Evolutionary conservation across 805 yeast genomes (phyloP), one percentile per base, ranked within the genome.

Genomic region (Suhomyces sp.): DNA sequence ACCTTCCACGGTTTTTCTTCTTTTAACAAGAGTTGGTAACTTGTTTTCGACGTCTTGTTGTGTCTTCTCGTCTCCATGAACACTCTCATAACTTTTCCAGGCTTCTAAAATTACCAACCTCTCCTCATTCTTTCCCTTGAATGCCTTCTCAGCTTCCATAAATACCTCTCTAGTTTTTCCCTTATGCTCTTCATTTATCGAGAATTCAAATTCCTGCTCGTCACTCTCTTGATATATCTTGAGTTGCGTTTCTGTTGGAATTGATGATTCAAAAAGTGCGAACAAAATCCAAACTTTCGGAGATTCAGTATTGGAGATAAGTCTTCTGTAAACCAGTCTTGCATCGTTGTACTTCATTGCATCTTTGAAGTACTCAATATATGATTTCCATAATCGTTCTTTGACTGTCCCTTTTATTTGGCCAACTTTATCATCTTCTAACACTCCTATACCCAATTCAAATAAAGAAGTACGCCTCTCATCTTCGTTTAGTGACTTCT

Each of bases 251-350:
- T 68, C 66, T 1, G 80, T 70, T 6, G 88, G 88, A 1, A 80
- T 70, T 1, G 81, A 65, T 2, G 83, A 63, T 53, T 87, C 95
- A 55, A 84, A 83, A 44, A 77, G 58, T 2, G 95, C 95, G 48
- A 68, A 72, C 17, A 79, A 68, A 10, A 83, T 71, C 87, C 93
- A 83, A 2, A 63, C 49, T 16, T 62, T 54, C 4, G 72, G 61
- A 4, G 64, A 50, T 7, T 53, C 51, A 4, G 65, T 57, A 17
- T 48, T 29, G 4, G 45, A 51, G 10, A 77, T 43, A 15, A 70
- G 54, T 2, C 62, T 50, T 31, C 70, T 65, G 47, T 71, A 79
- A 1, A 81, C 47, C 1, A 46, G 43, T 37, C 93, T 64, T 0
- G 88, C 87, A 12, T 60, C 58, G 1, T 61, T 70, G 47, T 74